These are phyloP conservation scores for Tulasnella sp. DNA, from an alignment of 768 basidiomycete genomes.

Conservation along the genomic window DNA sequence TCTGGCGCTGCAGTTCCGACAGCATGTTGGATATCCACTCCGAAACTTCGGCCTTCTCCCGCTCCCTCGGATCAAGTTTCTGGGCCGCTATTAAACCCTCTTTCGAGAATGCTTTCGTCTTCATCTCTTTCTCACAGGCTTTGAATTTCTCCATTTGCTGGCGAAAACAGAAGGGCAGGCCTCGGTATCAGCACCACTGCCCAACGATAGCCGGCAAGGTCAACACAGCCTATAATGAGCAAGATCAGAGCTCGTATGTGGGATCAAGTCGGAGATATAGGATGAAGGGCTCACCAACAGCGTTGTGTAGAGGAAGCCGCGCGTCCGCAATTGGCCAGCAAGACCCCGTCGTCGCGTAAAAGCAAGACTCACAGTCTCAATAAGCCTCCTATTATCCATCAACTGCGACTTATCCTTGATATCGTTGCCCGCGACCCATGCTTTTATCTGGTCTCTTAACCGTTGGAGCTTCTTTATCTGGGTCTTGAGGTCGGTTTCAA, in stretches of 20 bases:
- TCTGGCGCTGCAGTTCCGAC: slow-evolving; percentile 87
- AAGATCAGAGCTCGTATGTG: not conserved
- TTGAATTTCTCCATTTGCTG: slow-evolving; percentile 99
- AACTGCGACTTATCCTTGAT: slow-evolving; percentile 96
- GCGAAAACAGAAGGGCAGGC: slow-evolving; percentile 25
- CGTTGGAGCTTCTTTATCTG: slow-evolving; percentile 96
- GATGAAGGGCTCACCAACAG: not conserved
- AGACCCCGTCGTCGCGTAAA: not conserved
- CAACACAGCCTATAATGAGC: not conserved
- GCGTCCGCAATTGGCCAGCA: slow-evolving; percentile 16
- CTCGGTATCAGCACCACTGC: slow-evolving; percentile 30
- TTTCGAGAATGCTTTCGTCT: slow-evolving; percentile 99
- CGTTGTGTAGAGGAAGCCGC: slow-evolving; percentile 1
- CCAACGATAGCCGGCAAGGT: not conserved
- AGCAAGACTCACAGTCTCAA: slow-evolving; percentile 74
- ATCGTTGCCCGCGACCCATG: slow-evolving; percentile 95
- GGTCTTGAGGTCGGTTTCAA: slow-evolving; percentile 90
- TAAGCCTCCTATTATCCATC: slow-evolving; percentile 89
- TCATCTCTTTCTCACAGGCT: slow-evolving; percentile 99
- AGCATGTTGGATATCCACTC: slow-evolving; percentile 84
- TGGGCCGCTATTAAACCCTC: slow-evolving; percentile 93
- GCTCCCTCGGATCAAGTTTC: slow-evolving; percentile 93
- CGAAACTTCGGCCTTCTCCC: slow-evolving; percentile 84
- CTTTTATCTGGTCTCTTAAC: slow-evolving; percentile 82
- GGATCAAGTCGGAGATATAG: not conserved